Evolutionary conservation across 2,329 filamentous ascomycete genomes (phyloP).

Genomic region (Dactylellina sp.): DNA sequence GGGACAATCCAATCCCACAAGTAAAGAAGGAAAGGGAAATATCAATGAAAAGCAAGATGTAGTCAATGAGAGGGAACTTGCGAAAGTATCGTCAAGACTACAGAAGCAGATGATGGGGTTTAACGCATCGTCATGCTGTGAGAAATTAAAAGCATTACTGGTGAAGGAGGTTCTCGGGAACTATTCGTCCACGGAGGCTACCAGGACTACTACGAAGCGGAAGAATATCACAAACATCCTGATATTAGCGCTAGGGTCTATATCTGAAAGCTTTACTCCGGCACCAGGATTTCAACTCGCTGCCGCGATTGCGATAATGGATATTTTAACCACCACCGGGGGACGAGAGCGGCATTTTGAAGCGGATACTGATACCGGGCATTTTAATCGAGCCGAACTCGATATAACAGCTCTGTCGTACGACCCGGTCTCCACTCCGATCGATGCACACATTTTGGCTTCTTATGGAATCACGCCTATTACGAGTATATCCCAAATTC

Average conservation of each 20-base stretch:
- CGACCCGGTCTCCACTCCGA: constrained; percentile 39
- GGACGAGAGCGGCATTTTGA: neutral
- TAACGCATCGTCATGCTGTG: constrained; percentile 23
- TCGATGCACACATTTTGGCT: constrained; percentile 20
- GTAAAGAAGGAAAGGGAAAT: neutral
- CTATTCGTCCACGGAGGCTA: neutral
- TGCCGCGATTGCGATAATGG: constrained; percentile 31
- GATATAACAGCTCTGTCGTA: constrained; percentile 26
- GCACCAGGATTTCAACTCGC: constrained; percentile 49
- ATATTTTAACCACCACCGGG: constrained; percentile 24
- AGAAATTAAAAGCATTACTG: constrained; percentile 25
- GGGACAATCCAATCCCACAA: neutral
- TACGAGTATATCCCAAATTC: neutral
- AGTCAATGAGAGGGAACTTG: constrained; percentile 19
- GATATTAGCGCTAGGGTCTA: constrained; percentile 47
- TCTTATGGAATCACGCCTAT: constrained; percentile 9
- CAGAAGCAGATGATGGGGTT: constrained; percentile 40
- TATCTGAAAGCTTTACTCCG: constrained; percentile 24
- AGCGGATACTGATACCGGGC: too few relatives aligned
- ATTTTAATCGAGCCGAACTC: too few relatives aligned
- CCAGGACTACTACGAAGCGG: too few relatives aligned
- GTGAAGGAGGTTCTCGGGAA: neutral
- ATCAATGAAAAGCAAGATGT: neutral
- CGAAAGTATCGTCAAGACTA: constrained; percentile 13
- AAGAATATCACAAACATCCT: constrained; percentile 22